phyloP scores from a whole-genome alignment of 257 asterid species.

The Forsythia suspensa region DNA sequence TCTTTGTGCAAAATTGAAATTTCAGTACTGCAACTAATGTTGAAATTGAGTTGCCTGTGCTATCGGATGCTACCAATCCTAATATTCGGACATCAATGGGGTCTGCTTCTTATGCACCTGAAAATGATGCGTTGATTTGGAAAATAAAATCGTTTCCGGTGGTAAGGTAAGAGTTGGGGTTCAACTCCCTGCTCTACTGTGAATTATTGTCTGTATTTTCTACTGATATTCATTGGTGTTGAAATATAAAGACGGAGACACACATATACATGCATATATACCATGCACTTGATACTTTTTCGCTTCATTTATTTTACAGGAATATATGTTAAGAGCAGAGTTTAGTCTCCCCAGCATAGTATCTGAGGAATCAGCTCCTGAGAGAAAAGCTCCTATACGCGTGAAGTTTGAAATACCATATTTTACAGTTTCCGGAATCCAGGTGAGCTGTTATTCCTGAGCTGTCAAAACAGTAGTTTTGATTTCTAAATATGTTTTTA shows the following conservation, averaged over 20 bases:
- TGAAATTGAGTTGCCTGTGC: constrained; percentile 50
- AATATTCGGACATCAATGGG: constrained; percentile 49
- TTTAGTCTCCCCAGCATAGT: constrained; percentile 42
- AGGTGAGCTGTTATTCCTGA: constrained; percentile 36
- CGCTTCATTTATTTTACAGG: constrained; percentile 21
- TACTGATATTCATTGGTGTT: neutral
- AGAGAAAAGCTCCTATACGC: constrained; percentile 52
- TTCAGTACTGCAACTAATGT: constrained; percentile 61
- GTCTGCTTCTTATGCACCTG: constrained; percentile 55
- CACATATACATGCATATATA: neutral
- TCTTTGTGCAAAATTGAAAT: neutral
- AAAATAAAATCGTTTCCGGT: constrained; percentile 58
- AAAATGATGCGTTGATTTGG: constrained; percentile 48
- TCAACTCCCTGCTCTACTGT: neutral
- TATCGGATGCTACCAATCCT: constrained; percentile 52
- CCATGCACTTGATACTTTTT: neutral
- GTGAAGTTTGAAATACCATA: constrained; percentile 59
- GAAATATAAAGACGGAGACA: neutral
- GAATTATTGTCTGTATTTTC: neutral
- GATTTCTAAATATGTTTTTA: neutral
- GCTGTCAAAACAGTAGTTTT: neutral
- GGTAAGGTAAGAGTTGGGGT: constrained; percentile 32
- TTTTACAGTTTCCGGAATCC: constrained; percentile 53
- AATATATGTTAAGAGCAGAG: constrained; percentile 51
- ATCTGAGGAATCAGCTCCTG: constrained; percentile 49